Evolutionary conservation across 306 rosid genomes (phyloP).

Genomic region (barrel medic (Medicago truncatula)): DNA sequence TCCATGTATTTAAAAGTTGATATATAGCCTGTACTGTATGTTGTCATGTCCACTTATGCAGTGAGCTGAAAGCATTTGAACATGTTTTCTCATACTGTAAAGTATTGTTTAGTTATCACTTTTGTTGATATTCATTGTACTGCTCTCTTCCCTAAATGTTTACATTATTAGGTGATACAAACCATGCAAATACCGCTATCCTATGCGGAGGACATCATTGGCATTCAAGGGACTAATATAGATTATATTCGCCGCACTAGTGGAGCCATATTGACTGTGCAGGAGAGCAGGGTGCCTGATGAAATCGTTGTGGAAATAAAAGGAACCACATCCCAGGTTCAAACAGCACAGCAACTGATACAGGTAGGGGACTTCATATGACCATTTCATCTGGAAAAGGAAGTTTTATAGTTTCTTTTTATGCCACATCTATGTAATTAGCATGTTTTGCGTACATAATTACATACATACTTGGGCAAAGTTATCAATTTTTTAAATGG

Average conservation of each 20-base stretch:
- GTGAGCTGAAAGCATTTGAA: constrained; percentile 22
- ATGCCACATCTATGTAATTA: constrained; percentile 14
- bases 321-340: constrained; percentile 89
- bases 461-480: not conserved
- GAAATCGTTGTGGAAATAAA: constrained; percentile 89
- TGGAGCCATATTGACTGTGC: constrained; percentile 91
- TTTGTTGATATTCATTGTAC: constrained; percentile 22
- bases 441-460: not conserved
- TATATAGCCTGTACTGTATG: constrained; percentile 1
- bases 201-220: constrained; percentile 92
- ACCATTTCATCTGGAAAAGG: not conserved
- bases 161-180: constrained; percentile 70
- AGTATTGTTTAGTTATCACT: constrained; percentile 25
- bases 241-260: constrained; percentile 88
- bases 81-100: constrained; percentile 10
- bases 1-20: constrained; percentile 18
- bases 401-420: constrained; percentile 19
- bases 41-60: constrained; percentile 16
- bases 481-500: not conserved
- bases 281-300: constrained; percentile 88
- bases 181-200: constrained; percentile 94
- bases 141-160: constrained; percentile 16
- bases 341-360: constrained; percentile 81
- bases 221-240: constrained; percentile 86
- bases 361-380: constrained; percentile 59